Base-by-base conservation (phyloP, 768 basidiomycete genomes). In the Lactarius pseudohatsudake region DNA sequence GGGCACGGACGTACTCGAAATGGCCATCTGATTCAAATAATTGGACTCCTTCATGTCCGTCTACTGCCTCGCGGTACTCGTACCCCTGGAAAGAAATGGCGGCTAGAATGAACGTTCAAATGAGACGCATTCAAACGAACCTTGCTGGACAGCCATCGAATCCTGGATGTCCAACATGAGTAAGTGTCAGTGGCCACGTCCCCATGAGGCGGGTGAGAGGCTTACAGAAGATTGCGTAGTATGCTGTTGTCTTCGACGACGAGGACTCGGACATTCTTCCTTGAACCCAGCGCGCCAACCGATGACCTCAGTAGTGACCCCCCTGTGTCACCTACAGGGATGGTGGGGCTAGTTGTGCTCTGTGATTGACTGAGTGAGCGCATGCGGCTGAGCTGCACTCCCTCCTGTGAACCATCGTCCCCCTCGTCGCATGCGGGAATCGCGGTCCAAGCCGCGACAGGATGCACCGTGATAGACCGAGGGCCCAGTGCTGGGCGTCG, bases 171-270 rank as follows among this genome's bases (percentile, higher is more conserved):
- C 36, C 61, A 67, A 57, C 26, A 61, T 65, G 20, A 45, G 61
- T 70, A 10, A 65, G n/a, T n/a, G 66, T 60, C 26, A 4, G 26
- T 8, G 57, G 4, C 9, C 36, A 45, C 67, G 47, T 34, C 53
- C 43, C 64, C 22, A 64, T 50, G 41, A 30, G 26, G 28, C 16
- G 16, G 47, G 43, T 18, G 63, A 67, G 62, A 30, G n/a, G 81
- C 91, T 71, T 77, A 93, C 86, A 97, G 81, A 30, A 97, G 80
- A 72, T 85, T 86, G 60, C 94, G 86, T 65, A 97, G 84, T 64
- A 98, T 90, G 64, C 76, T 83, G 74, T 97, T 97, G 72, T 98
- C 96, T 76, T 97, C 95, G 1, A 96, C 91, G 1, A 96, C 87
- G 47, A 97, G 79, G 6, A 96, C 87, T 61, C 87, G 83, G 68